Base-by-base conservation (phyloP, 371 early-diverging fungal species). In the Rhizomucor miehei region DNA sequence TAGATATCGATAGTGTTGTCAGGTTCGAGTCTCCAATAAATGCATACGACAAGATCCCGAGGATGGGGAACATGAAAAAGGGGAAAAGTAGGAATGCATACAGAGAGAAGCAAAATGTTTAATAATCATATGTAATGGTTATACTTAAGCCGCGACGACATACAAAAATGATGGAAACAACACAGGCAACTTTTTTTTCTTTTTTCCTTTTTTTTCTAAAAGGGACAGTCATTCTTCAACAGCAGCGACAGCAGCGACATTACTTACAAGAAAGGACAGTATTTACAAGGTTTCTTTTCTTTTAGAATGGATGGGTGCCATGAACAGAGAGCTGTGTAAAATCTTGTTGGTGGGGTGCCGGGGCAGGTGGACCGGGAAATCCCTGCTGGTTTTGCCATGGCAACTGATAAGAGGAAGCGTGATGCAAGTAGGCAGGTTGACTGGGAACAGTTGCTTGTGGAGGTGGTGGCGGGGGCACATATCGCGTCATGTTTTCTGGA, bases 311-410 rank as follows among this genome's bases (percentile, higher is more conserved):
- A 25, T 48, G 48, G 11, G 48, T 29, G 29, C 48, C 48, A 24
- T 21, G 35, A 16, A 48, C 29, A 12, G 48, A 48, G 10, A 48
- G 25, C 25, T 10, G 25, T 23, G 48, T 24, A 25, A 25, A 48
- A 25, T 48, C 29, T 29, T 29, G 29, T 8, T 29, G 29, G 29
- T 29, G 29, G 29, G n/a, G n/a, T n/a, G 29, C 48, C 2, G 48
- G 29, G 16, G 52, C 25, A 8, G 51, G 51, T 8, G 51, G 51
- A 12, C 40, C 51, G 16, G 41, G 40, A n/a, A 44, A 53, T 8
- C 54, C 54, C 20, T 53, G 52, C 14, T 51, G 54, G 20, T 20
- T 35, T 45, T 53, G 54, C 54, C 54, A 53, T 13, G 54, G 54
- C n/a, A 53, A 23, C 11, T 53, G 45, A 3, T 44, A 53, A 37